Percentiles rank a stretch among this genome's conserved stretches.
These are phyloP conservation scores for Rhodotorula sp. DNA, from an alignment of 1,284 basidiomycete genomes.

Conservation along the genomic window DNA sequence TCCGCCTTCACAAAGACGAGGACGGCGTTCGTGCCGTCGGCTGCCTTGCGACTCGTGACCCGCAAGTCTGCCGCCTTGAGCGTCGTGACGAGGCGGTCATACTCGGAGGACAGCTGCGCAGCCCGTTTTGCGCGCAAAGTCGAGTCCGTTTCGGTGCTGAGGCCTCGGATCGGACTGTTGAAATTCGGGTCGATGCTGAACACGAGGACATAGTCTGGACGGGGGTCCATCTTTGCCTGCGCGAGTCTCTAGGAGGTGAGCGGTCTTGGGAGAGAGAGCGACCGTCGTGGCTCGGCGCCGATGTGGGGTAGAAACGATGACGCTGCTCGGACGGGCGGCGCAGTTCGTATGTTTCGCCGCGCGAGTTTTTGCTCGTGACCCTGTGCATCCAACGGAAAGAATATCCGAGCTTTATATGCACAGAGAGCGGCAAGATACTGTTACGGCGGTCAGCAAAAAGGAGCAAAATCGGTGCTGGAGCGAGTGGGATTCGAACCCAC, in stretches of 20 bases:
- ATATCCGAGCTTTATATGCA: too few relatives aligned
- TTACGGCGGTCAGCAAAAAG: too few relatives aligned
- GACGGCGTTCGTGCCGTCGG: slow-evolving; percentile 66
- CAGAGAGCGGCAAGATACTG: too few relatives aligned
- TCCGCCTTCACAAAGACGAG: slow-evolving; percentile 77
- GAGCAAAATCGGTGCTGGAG: neutral
- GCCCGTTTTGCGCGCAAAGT: slow-evolving; percentile 6
- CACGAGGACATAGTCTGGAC: slow-evolving; percentile 33
- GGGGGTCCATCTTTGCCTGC: slow-evolving; percentile 8
- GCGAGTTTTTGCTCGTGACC: too few relatives aligned
- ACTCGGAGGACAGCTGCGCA: slow-evolving; percentile 57
- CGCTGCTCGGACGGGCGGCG: too few relatives aligned
- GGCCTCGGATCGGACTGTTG: slow-evolving; percentile 12
- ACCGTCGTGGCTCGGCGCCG: too few relatives aligned
- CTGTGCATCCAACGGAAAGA: too few relatives aligned
- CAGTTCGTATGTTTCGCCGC: too few relatives aligned
- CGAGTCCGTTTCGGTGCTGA: neutral
- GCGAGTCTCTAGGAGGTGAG: too few relatives aligned
- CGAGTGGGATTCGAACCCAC: slow-evolving; percentile 6
- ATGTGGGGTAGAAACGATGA: too few relatives aligned
- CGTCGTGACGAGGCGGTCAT: slow-evolving; percentile 61
- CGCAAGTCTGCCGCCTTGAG: slow-evolving; percentile 63
- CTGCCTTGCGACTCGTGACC: slow-evolving; percentile 69
- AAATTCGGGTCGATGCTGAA: slow-evolving; percentile 15
- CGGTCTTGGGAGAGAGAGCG: too few relatives aligned